Percentiles rank a stretch among this genome's conserved stretches.
These are phyloP conservation scores for Phytophthora cactorum DNA, from an alignment of 352 stramenopile species.

Conservation along the genomic window DNA sequence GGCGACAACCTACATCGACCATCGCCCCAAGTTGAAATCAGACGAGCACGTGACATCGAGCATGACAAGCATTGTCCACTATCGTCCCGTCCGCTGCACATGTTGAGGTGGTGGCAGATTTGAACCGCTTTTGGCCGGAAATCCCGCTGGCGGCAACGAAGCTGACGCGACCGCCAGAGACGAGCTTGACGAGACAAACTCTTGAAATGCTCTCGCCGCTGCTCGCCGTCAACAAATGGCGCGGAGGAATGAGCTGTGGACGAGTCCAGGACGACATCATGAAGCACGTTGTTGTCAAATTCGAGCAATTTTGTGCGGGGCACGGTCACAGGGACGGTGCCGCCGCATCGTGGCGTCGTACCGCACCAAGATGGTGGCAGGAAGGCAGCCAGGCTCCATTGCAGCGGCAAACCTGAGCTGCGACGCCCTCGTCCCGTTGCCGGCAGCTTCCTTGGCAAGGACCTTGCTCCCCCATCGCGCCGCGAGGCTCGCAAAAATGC, in stretches of 20 bases:
- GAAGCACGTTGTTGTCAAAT: slow-evolving; percentile 28
- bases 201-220: slow-evolving; percentile 12
- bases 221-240: slow-evolving; percentile 14
- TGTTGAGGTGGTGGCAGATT: slow-evolving; percentile 22
- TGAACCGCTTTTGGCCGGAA: slow-evolving; percentile 6
- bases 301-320: slow-evolving; percentile 27
- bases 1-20: neutral
- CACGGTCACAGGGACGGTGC: neutral
- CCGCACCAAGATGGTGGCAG: slow-evolving; percentile 27
- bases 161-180: slow-evolving; percentile 5
- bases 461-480: slow-evolving; percentile 12
- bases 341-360: slow-evolving; percentile 4
- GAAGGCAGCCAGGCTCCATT: slow-evolving; percentile 19
- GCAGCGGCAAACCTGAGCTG: slow-evolving; percentile 23
- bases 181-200: neutral
- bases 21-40: neutral
- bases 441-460: slow-evolving; percentile 15
- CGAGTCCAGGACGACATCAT: slow-evolving; percentile 20
- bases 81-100: slow-evolving; percentile 20
- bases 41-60: neutral
- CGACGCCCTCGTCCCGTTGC: slow-evolving; percentile 20
- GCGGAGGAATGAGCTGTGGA: slow-evolving; percentile 10
- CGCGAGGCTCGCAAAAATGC: neutral
- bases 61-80: slow-evolving; percentile 4
- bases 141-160: slow-evolving; percentile 24